These are phyloP conservation scores for Holtermanniella nyarrowii DNA, from an alignment of 768 basidiomycete species.

Conservation along the genomic window DNA sequence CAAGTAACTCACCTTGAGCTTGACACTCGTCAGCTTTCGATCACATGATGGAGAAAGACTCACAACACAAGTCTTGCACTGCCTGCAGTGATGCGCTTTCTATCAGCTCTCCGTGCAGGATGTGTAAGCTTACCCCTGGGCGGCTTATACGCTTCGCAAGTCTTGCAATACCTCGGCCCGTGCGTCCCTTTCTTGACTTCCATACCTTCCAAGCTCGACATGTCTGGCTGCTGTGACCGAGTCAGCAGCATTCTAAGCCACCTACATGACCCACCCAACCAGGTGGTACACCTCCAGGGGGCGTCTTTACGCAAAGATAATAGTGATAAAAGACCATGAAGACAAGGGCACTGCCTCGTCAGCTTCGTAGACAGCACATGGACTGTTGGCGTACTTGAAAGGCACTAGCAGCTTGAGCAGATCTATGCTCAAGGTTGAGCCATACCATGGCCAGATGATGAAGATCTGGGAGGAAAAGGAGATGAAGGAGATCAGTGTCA, in stretches of 20 bases:
- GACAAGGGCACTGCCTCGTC: slow-evolving; percentile 54
- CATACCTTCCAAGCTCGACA: slow-evolving; percentile 55
- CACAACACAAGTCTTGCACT: slow-evolving; percentile 62
- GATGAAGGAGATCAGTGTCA: slow-evolving; percentile 55
- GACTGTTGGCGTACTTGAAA: slow-evolving; percentile 81
- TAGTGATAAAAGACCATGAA: slow-evolving; percentile 80
- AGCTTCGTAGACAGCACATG: neutral
- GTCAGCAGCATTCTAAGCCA: neutral
- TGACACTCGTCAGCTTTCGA: slow-evolving; percentile 44
- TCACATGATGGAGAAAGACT: slow-evolving; percentile 2
- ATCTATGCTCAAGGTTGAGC: slow-evolving; percentile 59
- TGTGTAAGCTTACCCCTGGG: slow-evolving; percentile 46
- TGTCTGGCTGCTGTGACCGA: slow-evolving; percentile 58
- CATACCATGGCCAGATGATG: slow-evolving; percentile 90
- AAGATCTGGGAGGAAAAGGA: slow-evolving; percentile 81
- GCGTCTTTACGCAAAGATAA: slow-evolving; percentile 64
- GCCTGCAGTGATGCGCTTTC: slow-evolving; percentile 75
- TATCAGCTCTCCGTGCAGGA: slow-evolving; percentile 1
- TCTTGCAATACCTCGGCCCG: slow-evolving; percentile 71
- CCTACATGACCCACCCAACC: slow-evolving; percentile 54
- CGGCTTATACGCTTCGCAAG: slow-evolving; percentile 75
- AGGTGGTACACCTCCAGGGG: slow-evolving; percentile 71
- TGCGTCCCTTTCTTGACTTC: slow-evolving; percentile 88
- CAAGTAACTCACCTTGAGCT: slow-evolving; percentile 71
- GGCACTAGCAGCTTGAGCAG: slow-evolving; percentile 67